These are phyloP conservation scores for Botryotinia calthae DNA, from an alignment of 2,329 filamentous ascomycete species.

Conservation along the genomic window DNA sequence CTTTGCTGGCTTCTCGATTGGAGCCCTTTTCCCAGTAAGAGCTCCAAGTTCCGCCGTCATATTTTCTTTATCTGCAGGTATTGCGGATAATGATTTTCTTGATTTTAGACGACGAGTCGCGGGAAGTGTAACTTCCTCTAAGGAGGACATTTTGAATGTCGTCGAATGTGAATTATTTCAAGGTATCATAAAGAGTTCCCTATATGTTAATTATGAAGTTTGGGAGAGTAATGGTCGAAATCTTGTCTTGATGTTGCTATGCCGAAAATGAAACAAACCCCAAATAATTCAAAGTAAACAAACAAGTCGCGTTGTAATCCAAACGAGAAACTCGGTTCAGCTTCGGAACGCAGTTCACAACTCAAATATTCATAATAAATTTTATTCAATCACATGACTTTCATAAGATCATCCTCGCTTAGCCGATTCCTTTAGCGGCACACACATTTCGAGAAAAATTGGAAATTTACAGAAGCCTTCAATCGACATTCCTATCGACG, in stretches of 20 bases:
- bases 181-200: not conserved
- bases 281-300: conserved; percentile 24
- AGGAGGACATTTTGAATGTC: conserved; percentile 40
- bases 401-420: conserved; percentile 22
- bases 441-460: conserved; percentile 25
- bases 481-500: conserved; percentile 27
- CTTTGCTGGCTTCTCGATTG: conserved; percentile 40
- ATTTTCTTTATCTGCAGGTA: conserved; percentile 74
- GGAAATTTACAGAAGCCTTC: conserved; percentile 19
- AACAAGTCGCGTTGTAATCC: conserved; percentile 16
- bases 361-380: not conserved
- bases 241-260: conserved; percentile 26
- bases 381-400: conserved; percentile 9
- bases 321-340: not conserved
- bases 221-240: conserved; percentile 18
- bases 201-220: conserved; percentile 14
- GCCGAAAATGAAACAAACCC: conserved; percentile 26
- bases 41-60: conserved; percentile 64
- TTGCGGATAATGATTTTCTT: conserved; percentile 70
- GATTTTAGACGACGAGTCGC: conserved; percentile 51
- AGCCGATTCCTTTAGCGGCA: conserved; percentile 25
- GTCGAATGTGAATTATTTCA: not conserved
- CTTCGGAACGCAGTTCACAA: not conserved
- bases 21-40: conserved; percentile 32
- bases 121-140: conserved; percentile 51